Base-by-base conservation (phyloP, 1,284 basidiomycete species). In the Mycena citricolor region DNA sequence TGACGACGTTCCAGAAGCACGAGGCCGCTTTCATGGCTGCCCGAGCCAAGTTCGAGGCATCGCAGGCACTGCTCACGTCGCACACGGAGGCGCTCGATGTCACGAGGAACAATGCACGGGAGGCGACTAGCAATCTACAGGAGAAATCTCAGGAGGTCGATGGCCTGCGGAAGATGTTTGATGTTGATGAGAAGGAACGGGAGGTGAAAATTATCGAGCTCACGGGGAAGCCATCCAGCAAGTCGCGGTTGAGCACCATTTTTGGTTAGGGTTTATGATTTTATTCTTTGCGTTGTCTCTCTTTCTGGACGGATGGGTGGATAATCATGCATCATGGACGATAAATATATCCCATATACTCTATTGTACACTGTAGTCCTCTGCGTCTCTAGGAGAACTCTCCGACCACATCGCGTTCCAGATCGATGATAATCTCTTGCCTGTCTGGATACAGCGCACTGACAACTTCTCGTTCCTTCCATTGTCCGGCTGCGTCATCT, bases 391-490 rank as follows among this genome's bases (percentile, higher is more conserved):
- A 24, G 19, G 43, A 47, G 30, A 53, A 53, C 17, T 75, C 64
- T 2, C 77, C 79, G 8, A 71, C 59, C 8, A 84, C 57, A 50
- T 75, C 73, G 49, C 74, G 59, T 57, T 72, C 71, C 21, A 77
- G 70, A 16, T 68, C 66, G 0, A 70, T 73, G 24, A 89, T 59
- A 4, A 81, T 63, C 32, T 81, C 77, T 26, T 73, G 67, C 30
- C 67, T 62, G 50, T 83, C 76, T 4, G 65, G 63, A 56, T 94
- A 95, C 37, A 94, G 47, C 0, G 91, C 90, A 52, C 76, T 82
- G 30, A 95, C 79, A 5, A 86, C 71, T 58, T 95, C 92, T 28
- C 72, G 74, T 63, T 94, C 91, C 33, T 58, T 65, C 52, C 69
- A 67, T 30, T 62, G 54, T 12, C 49, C 56, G 8, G 60, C 45